These are phyloP conservation scores for Violaceomyces palustris DNA, from an alignment of 1,284 basidiomycete species.

Conservation along the genomic window DNA sequence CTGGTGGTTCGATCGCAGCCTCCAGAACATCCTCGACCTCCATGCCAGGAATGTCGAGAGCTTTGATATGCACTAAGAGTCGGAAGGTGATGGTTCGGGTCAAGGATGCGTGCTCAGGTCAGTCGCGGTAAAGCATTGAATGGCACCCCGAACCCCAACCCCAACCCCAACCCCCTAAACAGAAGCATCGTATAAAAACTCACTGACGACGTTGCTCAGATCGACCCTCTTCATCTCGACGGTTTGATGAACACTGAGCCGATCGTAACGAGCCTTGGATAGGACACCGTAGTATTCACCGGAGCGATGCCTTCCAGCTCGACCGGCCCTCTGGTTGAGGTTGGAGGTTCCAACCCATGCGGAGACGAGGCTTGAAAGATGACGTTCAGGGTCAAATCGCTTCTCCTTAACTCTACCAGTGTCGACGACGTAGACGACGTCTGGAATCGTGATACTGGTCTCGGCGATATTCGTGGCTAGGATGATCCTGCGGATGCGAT, in stretches of 20 bases:
- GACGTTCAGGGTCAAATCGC: conserved; percentile 82
- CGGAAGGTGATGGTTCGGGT: no score
- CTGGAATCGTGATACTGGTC: conserved; percentile 80
- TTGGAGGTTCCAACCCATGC: conserved; percentile 93
- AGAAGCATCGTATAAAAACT: no score
- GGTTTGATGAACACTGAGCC: conserved; percentile 74
- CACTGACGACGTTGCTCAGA: conserved; percentile 55
- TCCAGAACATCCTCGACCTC: conserved; percentile 80
- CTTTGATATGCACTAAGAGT: conserved; percentile 95
- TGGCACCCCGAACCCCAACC: no score
- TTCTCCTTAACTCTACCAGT: conserved; percentile 84
- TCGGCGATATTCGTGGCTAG: conserved; percentile 94
- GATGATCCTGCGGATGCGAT: conserved; percentile 71
- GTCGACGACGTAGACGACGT: conserved; percentile 92
- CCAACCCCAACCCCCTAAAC: no score
- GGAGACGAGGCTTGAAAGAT: conserved; percentile 78
- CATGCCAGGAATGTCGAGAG: conserved; percentile 85
- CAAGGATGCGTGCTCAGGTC: no score
- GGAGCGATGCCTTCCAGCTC: conserved; percentile 83
- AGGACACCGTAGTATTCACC: conserved; percentile 89
- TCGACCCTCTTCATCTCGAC: conserved; percentile 84
- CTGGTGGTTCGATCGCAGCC: conserved; percentile 85
- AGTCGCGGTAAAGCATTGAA: no score
- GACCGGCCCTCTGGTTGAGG: conserved; percentile 84
- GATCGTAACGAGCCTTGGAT: conserved; percentile 63